phyloP scores from a whole-genome alignment of 805 yeast genomes.

The Lipomyces yamanashiensis region DNA sequence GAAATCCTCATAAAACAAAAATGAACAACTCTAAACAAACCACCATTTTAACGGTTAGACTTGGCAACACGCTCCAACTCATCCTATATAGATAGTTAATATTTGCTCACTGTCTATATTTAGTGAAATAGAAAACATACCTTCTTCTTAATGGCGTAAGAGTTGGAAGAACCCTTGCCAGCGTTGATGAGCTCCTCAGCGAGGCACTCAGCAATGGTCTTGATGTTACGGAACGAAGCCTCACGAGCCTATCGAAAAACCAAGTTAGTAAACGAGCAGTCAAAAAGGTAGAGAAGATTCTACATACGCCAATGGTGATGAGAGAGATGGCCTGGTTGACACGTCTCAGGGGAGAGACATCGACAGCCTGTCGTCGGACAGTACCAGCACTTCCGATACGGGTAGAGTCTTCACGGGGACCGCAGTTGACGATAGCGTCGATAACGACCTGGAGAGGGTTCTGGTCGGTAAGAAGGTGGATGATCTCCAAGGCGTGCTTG shows the following conservation, averaged over 20 bases:
- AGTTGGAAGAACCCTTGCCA: constrained; percentile 99
- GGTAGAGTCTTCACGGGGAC: constrained; percentile 99
- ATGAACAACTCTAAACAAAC: constrained; percentile 15
- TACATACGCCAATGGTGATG: constrained; percentile 86
- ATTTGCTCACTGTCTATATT: neutral
- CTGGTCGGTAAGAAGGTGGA: constrained; percentile 95
- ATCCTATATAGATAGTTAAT: constrained; percentile 51
- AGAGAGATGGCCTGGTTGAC: constrained; percentile 99
- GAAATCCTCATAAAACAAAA: constrained; percentile 21
- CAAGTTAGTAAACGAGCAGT: neutral
- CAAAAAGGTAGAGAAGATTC: constrained; percentile 42
- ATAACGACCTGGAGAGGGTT: constrained; percentile 99
- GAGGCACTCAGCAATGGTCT: constrained; percentile 99
- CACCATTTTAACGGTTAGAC: constrained; percentile 91
- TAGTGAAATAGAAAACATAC: constrained; percentile 8
- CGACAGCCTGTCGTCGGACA: constrained; percentile 99
- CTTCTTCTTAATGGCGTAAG: constrained; percentile 99
- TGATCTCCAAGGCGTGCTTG: constrained; percentile 98
- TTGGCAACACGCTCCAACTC: constrained; percentile 99
- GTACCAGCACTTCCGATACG: constrained; percentile 99
- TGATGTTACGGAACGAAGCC: constrained; percentile 99
- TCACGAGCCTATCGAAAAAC: constrained; percentile 67
- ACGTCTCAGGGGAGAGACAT: constrained; percentile 99
- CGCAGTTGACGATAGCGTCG: constrained; percentile 99
- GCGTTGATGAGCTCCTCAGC: constrained; percentile 99